Percentiles rank a stretch among this genome's conserved stretches.
Conservation (phyloP, 2,329 filamentous ascomycete genomes). For the Fusarium compactum region DNA sequence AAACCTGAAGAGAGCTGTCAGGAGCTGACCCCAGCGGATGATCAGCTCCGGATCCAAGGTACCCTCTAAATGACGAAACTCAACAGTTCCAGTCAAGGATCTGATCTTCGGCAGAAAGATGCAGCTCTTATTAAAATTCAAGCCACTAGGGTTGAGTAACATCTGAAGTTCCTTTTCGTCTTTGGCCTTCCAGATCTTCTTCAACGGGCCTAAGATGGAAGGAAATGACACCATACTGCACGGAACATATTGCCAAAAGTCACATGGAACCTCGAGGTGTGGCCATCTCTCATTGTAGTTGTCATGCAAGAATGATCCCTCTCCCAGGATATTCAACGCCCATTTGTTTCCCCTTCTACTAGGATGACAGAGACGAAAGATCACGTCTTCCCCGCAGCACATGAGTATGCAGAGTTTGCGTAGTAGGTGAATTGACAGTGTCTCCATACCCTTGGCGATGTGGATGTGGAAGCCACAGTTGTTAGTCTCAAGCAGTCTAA, state of each 20-base stretch:
- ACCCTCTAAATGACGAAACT: conserved; percentile 40
- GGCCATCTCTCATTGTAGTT: not conserved
- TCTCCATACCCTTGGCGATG: conserved; percentile 28
- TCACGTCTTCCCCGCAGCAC: conserved; percentile 29
- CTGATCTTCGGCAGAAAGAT: conserved; percentile 1
- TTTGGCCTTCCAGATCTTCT: conserved; percentile 17
- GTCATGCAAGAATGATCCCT: not conserved
- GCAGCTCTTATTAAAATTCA: not conserved
- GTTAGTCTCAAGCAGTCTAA: conserved; percentile 15
- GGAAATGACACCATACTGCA: not conserved
- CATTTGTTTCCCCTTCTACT: not conserved
- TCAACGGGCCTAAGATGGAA: conserved; percentile 7
- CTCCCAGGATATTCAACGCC: not conserved
- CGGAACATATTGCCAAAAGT: conserved; percentile 27
- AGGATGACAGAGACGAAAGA: conserved; percentile 30
- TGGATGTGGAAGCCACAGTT: conserved; percentile 37
- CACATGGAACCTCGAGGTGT: not conserved
- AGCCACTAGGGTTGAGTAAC: not conserved
- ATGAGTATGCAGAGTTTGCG: conserved; percentile 29
- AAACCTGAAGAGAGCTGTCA: conserved; percentile 38
- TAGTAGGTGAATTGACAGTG: conserved; percentile 10
- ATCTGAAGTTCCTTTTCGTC: not conserved
- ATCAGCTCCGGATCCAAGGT: conserved; percentile 36
- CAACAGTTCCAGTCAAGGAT: conserved; percentile 20
- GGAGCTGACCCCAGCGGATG: conserved; percentile 35